phyloP scores from a whole-genome alignment of 177 flowering plant genomes.

The Vitis hybrid region DNA sequence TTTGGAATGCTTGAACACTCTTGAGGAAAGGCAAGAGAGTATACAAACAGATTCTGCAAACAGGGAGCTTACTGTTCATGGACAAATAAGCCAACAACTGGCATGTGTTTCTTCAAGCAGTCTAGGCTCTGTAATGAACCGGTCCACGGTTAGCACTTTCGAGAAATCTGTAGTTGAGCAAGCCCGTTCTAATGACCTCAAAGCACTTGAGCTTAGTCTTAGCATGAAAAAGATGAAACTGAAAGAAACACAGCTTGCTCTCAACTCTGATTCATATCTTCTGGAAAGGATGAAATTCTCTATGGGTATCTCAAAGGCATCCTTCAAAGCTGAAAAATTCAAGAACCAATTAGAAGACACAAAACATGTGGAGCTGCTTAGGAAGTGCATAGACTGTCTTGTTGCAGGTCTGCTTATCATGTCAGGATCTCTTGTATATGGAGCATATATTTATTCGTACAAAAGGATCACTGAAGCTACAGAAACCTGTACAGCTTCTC shows the following conservation, averaged over 20 bases:
- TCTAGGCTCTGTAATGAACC: constrained; percentile 6
- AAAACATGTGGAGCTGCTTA: constrained; percentile 67
- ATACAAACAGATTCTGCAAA: constrained; percentile 13
- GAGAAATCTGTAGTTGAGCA: constrained; percentile 66
- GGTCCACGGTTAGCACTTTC: constrained; percentile 28
- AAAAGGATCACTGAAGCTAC: constrained; percentile 63
- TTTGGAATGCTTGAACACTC: constrained; percentile 4
- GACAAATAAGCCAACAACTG: constrained; percentile 17
- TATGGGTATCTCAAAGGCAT: constrained; percentile 76
- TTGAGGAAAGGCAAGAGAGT: constrained; percentile 32
- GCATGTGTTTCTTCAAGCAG: constrained; percentile 19
- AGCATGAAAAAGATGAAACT: constrained; percentile 55
- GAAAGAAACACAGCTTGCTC: constrained; percentile 61
- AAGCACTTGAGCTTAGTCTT: constrained; percentile 64
- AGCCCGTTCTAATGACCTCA: constrained; percentile 73
- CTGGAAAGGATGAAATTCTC: constrained; percentile 69
- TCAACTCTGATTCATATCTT: constrained; percentile 53
- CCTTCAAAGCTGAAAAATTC: constrained; percentile 74
- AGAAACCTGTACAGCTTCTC: constrained; percentile 42
- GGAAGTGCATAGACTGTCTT: constrained; percentile 72
- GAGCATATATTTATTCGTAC: constrained; percentile 69
- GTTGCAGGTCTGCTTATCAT: constrained; percentile 79
- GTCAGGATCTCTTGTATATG: constrained; percentile 59
- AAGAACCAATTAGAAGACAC: constrained; percentile 72
- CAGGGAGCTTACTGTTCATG: constrained; percentile 22